A percentile compares a stretch with the other conserved stretches of the same genome.
Conservation (phyloP, 2,329 filamentous ascomycete species). For the Claviceps paspali region DNA sequence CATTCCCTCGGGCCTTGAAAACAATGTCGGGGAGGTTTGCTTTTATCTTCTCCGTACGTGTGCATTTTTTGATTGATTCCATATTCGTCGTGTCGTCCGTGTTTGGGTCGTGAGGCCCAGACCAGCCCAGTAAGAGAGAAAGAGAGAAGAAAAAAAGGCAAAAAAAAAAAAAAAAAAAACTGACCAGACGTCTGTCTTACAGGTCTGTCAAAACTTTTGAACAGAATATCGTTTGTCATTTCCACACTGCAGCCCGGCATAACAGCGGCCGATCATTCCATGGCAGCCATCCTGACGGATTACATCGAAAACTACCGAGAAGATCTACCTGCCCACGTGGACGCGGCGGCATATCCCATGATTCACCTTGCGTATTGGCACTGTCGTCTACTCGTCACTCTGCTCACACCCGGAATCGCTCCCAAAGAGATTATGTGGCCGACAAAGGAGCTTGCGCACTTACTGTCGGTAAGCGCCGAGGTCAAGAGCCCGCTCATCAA, state of each 20-base stretch:
- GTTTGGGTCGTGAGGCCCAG: no score
- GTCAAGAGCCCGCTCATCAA: conserved; percentile 49
- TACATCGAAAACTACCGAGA: conserved; percentile 48
- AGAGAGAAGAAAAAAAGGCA: background rate
- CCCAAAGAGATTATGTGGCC: conserved; percentile 44
- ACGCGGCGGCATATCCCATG: conserved; percentile 34
- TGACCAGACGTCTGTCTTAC: background rate
- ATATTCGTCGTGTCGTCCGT: no score
- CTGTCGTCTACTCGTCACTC: conserved; percentile 46
- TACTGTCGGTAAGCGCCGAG: conserved; percentile 39
- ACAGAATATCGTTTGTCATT: conserved; percentile 22
- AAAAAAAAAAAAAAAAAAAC: background rate
- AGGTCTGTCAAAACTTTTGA: conserved; percentile 44
- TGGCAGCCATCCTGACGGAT: conserved; percentile 20
- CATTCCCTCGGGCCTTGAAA: conserved; percentile 41
- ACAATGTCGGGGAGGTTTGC: conserved; percentile 44
- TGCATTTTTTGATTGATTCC: no score
- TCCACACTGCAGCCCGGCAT: conserved; percentile 20
- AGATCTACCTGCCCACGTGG: conserved; percentile 42
- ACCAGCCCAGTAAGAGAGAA: no score
- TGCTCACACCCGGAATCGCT: conserved; percentile 40
- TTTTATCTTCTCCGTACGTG: conserved; percentile 50
- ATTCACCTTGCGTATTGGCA: conserved; percentile 59
- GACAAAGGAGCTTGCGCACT: conserved; percentile 40
- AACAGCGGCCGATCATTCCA: conserved; percentile 18